These are phyloP conservation scores for Spathaspora girioi DNA, from an alignment of 805 yeast species.

Conservation along the genomic window DNA sequence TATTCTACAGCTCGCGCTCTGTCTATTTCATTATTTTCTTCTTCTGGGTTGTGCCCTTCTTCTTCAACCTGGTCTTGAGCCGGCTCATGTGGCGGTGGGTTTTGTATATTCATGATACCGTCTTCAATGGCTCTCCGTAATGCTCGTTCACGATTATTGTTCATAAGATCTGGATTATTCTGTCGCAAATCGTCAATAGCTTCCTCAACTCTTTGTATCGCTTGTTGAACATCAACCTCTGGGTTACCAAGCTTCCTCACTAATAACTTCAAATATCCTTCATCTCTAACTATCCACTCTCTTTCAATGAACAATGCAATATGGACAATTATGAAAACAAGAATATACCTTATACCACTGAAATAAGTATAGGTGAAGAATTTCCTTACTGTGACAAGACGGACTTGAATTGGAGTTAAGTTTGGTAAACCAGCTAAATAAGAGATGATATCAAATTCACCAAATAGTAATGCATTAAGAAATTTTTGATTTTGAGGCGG, in stretches of 20 bases:
- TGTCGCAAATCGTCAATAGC: constrained; percentile 24
- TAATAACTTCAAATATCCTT: constrained; percentile 60
- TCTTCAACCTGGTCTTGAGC: background rate
- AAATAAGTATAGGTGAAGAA: constrained; percentile 31
- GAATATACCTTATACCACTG: constrained; percentile 36
- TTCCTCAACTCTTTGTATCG: constrained; percentile 20
- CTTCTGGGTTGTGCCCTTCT: background rate
- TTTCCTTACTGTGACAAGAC: constrained; percentile 16
- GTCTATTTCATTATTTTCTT: background rate
- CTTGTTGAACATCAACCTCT: constrained; percentile 16
- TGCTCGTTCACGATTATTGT: constrained; percentile 12
- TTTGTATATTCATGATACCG: constrained; percentile 1
- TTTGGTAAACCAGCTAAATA: constrained; percentile 1
- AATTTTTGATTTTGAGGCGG: constrained; percentile 31
- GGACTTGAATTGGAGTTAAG: constrained; percentile 7
- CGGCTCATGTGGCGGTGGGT: background rate
- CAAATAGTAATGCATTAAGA: constrained; percentile 35
- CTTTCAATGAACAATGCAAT: constrained; percentile 54
- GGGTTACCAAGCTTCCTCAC: constrained; percentile 51
- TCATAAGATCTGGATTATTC: background rate
- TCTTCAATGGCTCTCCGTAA: constrained; percentile 17
- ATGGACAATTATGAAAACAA: constrained; percentile 37
- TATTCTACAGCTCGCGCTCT: background rate
- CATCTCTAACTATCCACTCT: constrained; percentile 70
- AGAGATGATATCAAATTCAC: constrained; percentile 19